These are phyloP conservation scores for Cystofilobasidium capitatum DNA, from an alignment of 768 basidiomycete genomes.

Conservation along the genomic window DNA sequence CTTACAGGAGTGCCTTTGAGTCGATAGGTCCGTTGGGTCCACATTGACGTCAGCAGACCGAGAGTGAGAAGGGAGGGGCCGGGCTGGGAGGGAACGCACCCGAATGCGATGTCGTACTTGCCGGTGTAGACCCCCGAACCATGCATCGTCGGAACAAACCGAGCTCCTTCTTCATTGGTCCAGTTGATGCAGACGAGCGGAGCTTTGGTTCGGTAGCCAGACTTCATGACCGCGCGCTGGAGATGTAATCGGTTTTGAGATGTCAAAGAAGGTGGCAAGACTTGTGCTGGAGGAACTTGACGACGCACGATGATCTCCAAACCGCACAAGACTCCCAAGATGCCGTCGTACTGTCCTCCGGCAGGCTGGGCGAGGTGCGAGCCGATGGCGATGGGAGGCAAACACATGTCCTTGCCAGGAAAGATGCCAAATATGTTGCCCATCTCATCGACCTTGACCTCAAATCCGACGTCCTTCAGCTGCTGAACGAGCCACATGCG, in stretches of 20 bases:
- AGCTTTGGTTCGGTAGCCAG: conserved; percentile 4
- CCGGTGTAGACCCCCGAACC: too few species aligned
- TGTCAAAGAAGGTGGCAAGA: too few species aligned
- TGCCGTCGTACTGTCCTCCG: conserved; percentile 29
- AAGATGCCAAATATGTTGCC: conserved; percentile 28
- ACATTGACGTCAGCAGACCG: conserved; percentile 17
- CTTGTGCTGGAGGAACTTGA: too few species aligned
- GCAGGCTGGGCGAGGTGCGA: conserved; percentile 28
- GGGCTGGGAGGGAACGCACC: conserved; percentile 19
- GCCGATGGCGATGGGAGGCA: conserved; percentile 25
- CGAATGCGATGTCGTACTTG: too few species aligned
- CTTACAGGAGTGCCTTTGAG: conserved; percentile 5
- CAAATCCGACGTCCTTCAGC: conserved; percentile 16
- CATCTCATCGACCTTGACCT: conserved; percentile 26
- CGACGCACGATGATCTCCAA: conserved; percentile 17
- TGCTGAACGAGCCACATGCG: conserved; percentile 18
- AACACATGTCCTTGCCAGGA: conserved; percentile 10
- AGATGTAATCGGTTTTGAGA: too few species aligned
- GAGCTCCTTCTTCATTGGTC: conserved; percentile 17
- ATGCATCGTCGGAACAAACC: background rate
- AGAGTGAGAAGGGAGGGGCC: conserved; percentile 13
- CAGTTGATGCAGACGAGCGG: conserved; percentile 20
- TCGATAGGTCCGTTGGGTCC: background rate
- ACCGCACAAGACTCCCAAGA: conserved; percentile 24
- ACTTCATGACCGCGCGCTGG: conserved; percentile 2